Evolutionary conservation across 768 basidiomycete species (phyloP), one percentile per base, ranked within the genome.

Genomic region (Leccinum uliginosum): DNA sequence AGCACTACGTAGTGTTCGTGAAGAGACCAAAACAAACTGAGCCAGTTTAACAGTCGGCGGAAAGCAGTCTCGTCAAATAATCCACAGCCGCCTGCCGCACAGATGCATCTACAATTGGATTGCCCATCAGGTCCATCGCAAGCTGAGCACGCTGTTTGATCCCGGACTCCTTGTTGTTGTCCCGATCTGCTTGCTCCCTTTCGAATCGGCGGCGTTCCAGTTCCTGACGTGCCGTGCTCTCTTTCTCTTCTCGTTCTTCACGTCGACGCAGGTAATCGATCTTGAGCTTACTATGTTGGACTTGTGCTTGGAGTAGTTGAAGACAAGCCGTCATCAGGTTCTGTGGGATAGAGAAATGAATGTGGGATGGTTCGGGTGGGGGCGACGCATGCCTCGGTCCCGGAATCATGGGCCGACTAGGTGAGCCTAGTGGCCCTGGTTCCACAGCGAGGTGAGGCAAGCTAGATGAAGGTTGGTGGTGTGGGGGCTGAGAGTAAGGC

Each of bases 191-290:
- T 49, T 78, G 72, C 64, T 86, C 86, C 45, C 80, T 75, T 63
- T 85, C 84, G 54, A 80, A 63, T 57, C 79, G 78, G 53, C 78
- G 56, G 26, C 79, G 76, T 62, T 85, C 83, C 40, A 78, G 56
- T 58, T 86, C 84, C 55, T 76, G 75, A 35, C 83, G 76, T 59
- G 75, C 66, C 0, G 61, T 57, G 51, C 80, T 80, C 59, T 86
- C 84, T 62, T 76, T 79, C 60, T 84, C 83, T 62, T 87, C 85
- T n/a, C 87, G 75, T 60, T 87, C 86, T 59, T 89, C 87, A 19
- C 83, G 76, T 58, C 85, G 73, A 54, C 82, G 79, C 65, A 89
- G 63, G 61, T 84, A 84, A 56, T 89, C 89, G 44, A 88, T 76
- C 65, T 86, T 86, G 73, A 83, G 77, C 70, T 85, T 85, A 58